Base-by-base conservation (phyloP, 23 red algal species). In the Chondrus crispus region DNA sequence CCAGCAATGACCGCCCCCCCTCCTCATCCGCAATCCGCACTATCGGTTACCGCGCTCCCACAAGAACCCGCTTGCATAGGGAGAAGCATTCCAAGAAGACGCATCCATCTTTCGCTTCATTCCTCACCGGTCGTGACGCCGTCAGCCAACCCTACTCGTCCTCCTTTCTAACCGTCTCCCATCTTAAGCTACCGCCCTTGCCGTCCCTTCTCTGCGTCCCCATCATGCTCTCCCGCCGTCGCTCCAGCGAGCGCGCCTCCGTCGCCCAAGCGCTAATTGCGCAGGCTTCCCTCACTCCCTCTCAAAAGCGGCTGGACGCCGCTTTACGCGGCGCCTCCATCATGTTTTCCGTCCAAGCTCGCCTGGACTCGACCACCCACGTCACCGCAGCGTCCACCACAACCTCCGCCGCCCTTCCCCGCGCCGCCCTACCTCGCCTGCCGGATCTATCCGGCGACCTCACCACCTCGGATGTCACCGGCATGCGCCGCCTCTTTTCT, bases 221-320 rank as follows among this genome's bases (percentile, higher is more conserved):
- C 35, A 22, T 32, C 18, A 90, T 90, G 87, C 87, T 90, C 60
- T 90, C 87, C 48, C 87, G 72, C 57, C 87, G 87, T 66, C 87
- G 87, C 52, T 90, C 87, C 46, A 79, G 69, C 48, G 87, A 90
- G 54, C 87, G 73, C 78, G 72, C 72, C 36, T 62, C 74, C 71
- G 32, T 37, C 37, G 20, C 20, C 8, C 58, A 22, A 42, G 49
- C 33, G n/a, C n/a, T n/a, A n/a, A n/a, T n/a, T n/a, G n/a, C n/a
- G n/a, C n/a, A n/a, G n/a, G n/a, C n/a, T n/a, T n/a, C n/a, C n/a
- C 60, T 43, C 49, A 66, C 70, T 47, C 87, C 87, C 32, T 78
- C 68, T 30, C 87, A 58, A 14, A 29, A 58, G 51, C 87, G 87
- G 37, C 74, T 90, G 39, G 72, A 75, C 50, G 46, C 70, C 60